phyloP scores from a whole-genome alignment of 371 early-diverging fungal genomes.

The Mucor circinelloides region DNA sequence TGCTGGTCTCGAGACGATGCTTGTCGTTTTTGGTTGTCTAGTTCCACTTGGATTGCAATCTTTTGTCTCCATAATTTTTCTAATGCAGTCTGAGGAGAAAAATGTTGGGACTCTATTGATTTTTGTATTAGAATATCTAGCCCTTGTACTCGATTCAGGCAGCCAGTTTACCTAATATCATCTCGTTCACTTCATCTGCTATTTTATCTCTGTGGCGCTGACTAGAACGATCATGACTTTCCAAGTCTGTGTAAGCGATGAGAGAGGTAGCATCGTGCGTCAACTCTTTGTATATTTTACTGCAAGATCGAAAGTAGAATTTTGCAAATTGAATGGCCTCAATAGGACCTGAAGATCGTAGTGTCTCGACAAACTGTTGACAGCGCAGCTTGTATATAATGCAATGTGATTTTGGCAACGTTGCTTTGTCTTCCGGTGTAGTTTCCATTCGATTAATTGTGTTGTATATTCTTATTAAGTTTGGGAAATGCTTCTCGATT shows the following conservation, averaged over 20 bases:
- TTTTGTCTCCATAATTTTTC: conserved; percentile 29
- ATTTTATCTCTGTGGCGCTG: conserved; percentile 18
- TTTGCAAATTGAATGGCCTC: conserved; percentile 29
- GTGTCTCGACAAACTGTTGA: conserved; percentile 24
- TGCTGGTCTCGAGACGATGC: conserved; percentile 4
- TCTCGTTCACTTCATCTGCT: conserved; percentile 26
- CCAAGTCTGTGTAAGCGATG: conserved; percentile 18
- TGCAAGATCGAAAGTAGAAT: conserved; percentile 10
- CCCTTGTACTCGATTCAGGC: neutral
- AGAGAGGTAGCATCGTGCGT: conserved; percentile 12
- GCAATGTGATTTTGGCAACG: conserved; percentile 1
- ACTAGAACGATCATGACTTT: conserved; percentile 9
- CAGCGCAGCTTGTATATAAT: conserved; percentile 24
- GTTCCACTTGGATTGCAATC: conserved; percentile 11
- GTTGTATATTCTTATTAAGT: conserved; percentile 4
- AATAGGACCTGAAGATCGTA: conserved; percentile 12
- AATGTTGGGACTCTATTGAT: conserved; percentile 7
- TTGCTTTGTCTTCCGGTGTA: neutral
- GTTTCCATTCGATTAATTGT: neutral
- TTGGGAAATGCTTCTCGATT: conserved; percentile 14
- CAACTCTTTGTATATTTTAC: conserved; percentile 10
- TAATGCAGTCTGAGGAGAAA: conserved; percentile 15
- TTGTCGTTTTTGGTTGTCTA: conserved; percentile 13
- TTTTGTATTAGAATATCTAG: neutral
- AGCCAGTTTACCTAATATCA: conserved; percentile 21